phyloP scores from a whole-genome alignment of 805 yeast genomes.

The Metahyphopichia silvanorum region DNA sequence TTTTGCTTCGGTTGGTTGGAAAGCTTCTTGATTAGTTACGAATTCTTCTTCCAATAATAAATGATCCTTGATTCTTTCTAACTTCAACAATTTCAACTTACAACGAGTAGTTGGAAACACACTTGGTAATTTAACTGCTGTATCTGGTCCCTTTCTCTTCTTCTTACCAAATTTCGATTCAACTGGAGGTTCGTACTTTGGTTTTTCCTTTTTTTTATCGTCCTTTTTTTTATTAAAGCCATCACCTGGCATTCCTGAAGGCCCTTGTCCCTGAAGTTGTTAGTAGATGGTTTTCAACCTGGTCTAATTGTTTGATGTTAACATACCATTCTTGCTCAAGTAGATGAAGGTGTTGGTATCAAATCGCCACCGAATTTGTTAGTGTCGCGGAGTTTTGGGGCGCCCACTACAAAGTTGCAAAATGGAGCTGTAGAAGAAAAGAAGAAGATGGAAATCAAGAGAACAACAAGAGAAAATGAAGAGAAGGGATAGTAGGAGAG shows the following conservation, averaged over 20 bases:
- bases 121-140: conserved; percentile 77
- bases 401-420: no score
- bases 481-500: no score
- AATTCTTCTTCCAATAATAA: conserved; percentile 91
- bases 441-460: no score
- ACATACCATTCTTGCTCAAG: no score
- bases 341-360: no score
- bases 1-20: conserved; percentile 95
- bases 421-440: no score
- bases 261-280: conserved; percentile 46
- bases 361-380: no score
- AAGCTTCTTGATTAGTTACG: conserved; percentile 88
- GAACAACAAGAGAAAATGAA: no score
- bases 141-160: conserved; percentile 89
- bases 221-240: conserved; percentile 49
- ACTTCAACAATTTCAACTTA: conserved; percentile 81
- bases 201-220: conserved; percentile 74
- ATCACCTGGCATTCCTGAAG: conserved; percentile 55
- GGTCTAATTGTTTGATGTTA: no score
- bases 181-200: conserved; percentile 98
- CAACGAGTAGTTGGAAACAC: conserved; percentile 94
- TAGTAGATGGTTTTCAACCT: not conserved
- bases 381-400: no score
- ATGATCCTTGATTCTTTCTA: conserved; percentile 97
- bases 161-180: conserved; percentile 91